phyloP scores from a whole-genome alignment of 345 rosid species.

The Kandelia obovata region DNA sequence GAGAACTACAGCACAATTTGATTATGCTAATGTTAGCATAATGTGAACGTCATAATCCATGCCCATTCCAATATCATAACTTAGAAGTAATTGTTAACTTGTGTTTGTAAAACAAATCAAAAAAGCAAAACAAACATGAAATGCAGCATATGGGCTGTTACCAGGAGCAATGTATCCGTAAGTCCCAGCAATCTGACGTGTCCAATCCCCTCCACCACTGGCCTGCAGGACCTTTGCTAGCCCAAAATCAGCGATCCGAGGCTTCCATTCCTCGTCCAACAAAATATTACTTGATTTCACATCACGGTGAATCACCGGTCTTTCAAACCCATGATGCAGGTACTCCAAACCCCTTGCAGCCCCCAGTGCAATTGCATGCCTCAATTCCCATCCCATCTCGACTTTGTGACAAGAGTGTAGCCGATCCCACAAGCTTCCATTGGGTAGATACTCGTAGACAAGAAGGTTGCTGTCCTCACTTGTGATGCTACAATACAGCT shows the following conservation, averaged over 20 bases:
- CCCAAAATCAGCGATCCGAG: conserved; percentile 87
- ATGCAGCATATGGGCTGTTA: conserved; percentile 17
- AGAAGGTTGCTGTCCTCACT: conserved; percentile 81
- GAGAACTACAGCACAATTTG: no score
- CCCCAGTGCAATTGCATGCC: conserved; percentile 68
- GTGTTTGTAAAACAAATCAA: background rate
- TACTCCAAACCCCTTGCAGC: conserved; percentile 83
- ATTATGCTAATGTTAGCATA: no score
- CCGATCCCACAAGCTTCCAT: conserved; percentile 87
- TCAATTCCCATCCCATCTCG: conserved; percentile 60
- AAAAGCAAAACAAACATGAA: background rate
- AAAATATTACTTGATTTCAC: conserved; percentile 86
- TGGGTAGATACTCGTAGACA: conserved; percentile 77
- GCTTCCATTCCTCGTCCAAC: conserved; percentile 77
- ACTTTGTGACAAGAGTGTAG: conserved; percentile 51
- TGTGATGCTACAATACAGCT: conserved; percentile 74
- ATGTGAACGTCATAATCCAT: no score
- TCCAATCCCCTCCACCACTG: conserved; percentile 46
- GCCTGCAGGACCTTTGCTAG: conserved; percentile 67
- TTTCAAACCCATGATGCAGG: conserved; percentile 71
- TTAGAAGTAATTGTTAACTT: no score
- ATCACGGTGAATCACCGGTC: conserved; percentile 77
- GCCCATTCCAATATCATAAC: no score
- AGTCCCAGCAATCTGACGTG: conserved; percentile 62
- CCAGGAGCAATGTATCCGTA: conserved; percentile 94